phyloP scores from a whole-genome alignment of 2,329 filamentous ascomycete species.

The Alternaria triticina region DNA sequence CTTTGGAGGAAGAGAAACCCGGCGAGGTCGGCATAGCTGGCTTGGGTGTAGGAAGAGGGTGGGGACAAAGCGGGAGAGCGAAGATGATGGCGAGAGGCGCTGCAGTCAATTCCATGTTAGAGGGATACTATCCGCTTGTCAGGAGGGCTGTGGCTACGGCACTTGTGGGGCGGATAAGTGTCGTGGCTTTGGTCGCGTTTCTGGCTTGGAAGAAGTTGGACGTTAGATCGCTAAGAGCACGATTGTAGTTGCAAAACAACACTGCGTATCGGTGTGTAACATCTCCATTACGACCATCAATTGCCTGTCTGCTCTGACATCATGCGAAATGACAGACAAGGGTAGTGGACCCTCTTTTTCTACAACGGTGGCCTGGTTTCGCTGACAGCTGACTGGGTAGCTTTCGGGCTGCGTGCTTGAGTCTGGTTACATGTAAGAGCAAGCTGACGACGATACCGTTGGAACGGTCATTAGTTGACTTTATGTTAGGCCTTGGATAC shows the following conservation, averaged over 20 bases:
- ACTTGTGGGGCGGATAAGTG: slow-evolving; percentile 46
- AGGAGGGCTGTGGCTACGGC: slow-evolving; percentile 55
- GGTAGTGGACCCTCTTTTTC: no score
- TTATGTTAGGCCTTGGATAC: background rate
- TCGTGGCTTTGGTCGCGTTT: slow-evolving; percentile 29
- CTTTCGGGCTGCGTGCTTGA: background rate
- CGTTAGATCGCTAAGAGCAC: background rate
- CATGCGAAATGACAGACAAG: no score
- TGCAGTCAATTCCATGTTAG: slow-evolving; percentile 57
- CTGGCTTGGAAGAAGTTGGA: slow-evolving; percentile 29
- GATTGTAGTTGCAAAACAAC: background rate
- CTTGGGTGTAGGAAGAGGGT: slow-evolving; percentile 51
- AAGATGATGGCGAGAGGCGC: slow-evolving; percentile 48
- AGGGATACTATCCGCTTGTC: slow-evolving; percentile 61
- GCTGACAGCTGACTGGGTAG: no score
- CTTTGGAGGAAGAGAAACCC: slow-evolving; percentile 38
- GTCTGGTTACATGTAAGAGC: background rate
- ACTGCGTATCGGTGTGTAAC: no score
- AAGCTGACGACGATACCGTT: background rate
- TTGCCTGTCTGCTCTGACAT: no score
- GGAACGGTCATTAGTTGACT: background rate
- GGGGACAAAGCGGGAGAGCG: slow-evolving; percentile 43
- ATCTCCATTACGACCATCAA: no score
- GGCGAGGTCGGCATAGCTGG: slow-evolving; percentile 56
- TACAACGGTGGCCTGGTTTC: no score